Base-by-base conservation (phyloP, 139 green algal genomes). In the Picochlorum sp. region DNA sequence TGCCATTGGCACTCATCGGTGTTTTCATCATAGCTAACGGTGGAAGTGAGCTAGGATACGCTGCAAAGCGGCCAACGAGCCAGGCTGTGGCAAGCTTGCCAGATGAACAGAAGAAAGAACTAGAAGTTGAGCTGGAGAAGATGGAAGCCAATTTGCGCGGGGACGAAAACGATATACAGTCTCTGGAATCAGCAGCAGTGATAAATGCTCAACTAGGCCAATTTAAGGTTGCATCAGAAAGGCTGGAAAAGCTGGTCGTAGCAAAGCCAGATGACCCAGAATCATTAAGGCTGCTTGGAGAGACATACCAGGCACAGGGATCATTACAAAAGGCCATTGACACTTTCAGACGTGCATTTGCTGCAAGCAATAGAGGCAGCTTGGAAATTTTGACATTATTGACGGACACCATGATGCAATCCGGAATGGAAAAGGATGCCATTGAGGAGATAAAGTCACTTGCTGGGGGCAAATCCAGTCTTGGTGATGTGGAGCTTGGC, bases 221-320 rank as follows among this genome's bases (percentile, higher is more conserved):
- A 9, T 63, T 59, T 12, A 45, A 29, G n/a, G 41, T 31, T 8
- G 75, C 64, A 1, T 43, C 40, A 26, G 29, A 29, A 22, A 52
- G 59, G 10, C 49, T 80, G 44, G 10, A 32, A 33, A 55, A 51
- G 39, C 62, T 81, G 51, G 32, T 37, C 3, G 33, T 31, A 5
- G 54, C 25, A 4, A 49, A 52, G 36, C 57, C 70, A 5, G 29
- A 45, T 5, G 61, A 76, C 18, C 16, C 32, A 3, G 61, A 69
- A 8, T 63, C 56, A 12, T 66, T 70, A 52, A 55, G 60, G n/a
- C 33, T 73, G 49, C 61, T 79, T 60, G 74, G 49, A 2, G 65
- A 80, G 44, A 30, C 53, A 16, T 61, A 70, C 25, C 26, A 26
- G 5, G 33, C 32, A 29, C 44, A 43, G 33, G 58, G 37, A 10